Evolutionary conservation across 2,329 filamentous ascomycete genomes (phyloP).

Genomic region (Colletotrichum sp.): DNA sequence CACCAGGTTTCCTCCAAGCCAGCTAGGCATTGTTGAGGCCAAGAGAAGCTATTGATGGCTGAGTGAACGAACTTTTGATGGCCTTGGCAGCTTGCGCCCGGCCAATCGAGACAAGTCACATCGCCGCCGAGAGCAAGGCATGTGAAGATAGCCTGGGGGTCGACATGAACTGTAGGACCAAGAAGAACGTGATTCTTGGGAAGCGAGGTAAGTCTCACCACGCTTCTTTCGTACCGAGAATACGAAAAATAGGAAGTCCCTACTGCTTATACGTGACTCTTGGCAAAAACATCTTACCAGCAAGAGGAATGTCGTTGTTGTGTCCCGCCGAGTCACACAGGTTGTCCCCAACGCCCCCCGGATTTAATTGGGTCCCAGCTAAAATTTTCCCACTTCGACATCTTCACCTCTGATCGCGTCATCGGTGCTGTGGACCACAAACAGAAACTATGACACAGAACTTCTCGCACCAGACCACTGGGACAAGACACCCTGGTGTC

Average conservation of each 20-base stretch:
- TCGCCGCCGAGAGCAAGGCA: neutral
- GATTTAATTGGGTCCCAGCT: neutral
- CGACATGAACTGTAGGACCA: neutral
- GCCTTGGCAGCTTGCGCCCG: neutral
- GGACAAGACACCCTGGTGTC: neutral
- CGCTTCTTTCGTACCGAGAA: neutral
- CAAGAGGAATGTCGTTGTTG: neutral
- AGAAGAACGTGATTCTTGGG: neutral
- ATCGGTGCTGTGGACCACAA: slow-evolving; percentile 18
- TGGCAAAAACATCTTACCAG: neutral
- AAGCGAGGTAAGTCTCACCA: neutral
- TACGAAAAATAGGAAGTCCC: neutral
- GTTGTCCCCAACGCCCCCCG: neutral
- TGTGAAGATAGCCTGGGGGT: neutral
- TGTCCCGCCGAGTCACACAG: neutral
- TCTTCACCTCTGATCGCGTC: slow-evolving; percentile 19
- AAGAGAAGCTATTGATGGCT: neutral
- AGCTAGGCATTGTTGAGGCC: neutral
- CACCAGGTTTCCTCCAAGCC: neutral
- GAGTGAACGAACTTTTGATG: neutral
- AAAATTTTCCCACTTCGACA: slow-evolving; percentile 21
- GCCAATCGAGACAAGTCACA: neutral
- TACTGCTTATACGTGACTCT: neutral
- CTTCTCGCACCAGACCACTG: slow-evolving; percentile 2
- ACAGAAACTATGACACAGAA: slow-evolving; percentile 22